Evolutionary conservation across 768 basidiomycete species (phyloP).

Genomic region (Hysterangium stoloniferum): DNA sequence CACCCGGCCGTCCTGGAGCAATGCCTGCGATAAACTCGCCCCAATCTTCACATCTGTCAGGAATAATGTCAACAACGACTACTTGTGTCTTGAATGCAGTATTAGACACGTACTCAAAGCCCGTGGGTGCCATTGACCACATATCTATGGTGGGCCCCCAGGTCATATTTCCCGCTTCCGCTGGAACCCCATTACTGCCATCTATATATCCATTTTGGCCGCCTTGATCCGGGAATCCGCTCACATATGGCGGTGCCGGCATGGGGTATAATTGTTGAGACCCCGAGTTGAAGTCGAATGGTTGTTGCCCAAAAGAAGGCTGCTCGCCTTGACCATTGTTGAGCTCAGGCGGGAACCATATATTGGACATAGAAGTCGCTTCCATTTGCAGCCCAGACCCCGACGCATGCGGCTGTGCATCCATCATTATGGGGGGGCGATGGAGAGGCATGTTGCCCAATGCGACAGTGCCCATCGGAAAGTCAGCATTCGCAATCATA

Average conservation of each 20-base stretch:
- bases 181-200: not conserved
- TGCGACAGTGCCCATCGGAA: not conserved
- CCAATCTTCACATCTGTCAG: constrained; percentile 10
- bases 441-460: not conserved
- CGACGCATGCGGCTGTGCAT: not conserved
- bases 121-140: constrained; percentile 10
- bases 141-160: constrained; percentile 8
- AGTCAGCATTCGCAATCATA: not conserved
- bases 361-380: not conserved
- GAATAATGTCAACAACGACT: not conserved
- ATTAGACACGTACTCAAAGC: constrained; percentile 3
- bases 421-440: not conserved
- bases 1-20: constrained; percentile 2
- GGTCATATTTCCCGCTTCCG: not conserved
- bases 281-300: not conserved
- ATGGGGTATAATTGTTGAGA: not conserved
- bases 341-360: constrained; percentile 1
- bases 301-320: not conserved
- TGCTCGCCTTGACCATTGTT: not conserved
- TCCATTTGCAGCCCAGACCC: not conserved
- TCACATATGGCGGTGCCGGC: not conserved
- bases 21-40: constrained; percentile 4
- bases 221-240: not conserved
- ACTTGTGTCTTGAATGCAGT: not conserved
- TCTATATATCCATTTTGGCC: not conserved